Conservation (phyloP, 2,329 filamentous ascomycete species). For the Ascochyta clinopodiicola region DNA sequence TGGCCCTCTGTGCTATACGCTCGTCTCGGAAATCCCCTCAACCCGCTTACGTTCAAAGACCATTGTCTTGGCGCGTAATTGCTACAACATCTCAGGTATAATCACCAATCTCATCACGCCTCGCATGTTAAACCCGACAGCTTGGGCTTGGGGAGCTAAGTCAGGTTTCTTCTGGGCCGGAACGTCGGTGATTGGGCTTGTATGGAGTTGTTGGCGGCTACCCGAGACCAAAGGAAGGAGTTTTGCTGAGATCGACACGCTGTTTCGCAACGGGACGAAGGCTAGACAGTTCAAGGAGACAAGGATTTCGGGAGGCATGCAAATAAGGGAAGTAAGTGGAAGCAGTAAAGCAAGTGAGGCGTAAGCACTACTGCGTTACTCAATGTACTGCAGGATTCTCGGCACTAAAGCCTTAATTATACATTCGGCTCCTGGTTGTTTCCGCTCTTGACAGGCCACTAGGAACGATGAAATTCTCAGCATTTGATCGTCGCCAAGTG, state of each 20-base stretch:
- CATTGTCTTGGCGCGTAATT: slow-evolving; percentile 77
- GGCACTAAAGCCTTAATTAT: too few species aligned
- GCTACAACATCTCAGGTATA: slow-evolving; percentile 78
- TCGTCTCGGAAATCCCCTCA: slow-evolving; percentile 82
- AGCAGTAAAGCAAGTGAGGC: neutral
- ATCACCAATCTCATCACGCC: slow-evolving; percentile 83
- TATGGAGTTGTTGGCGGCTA: slow-evolving; percentile 78
- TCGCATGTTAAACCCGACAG: slow-evolving; percentile 44
- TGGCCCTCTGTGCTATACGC: slow-evolving; percentile 61
- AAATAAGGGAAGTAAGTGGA: neutral
- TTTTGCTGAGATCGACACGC: slow-evolving; percentile 80
- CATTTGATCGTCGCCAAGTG: too few species aligned
- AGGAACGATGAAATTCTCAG: too few species aligned
- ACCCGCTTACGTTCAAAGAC: slow-evolving; percentile 86
- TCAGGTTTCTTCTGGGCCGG: slow-evolving; percentile 85
- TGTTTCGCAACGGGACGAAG: slow-evolving; percentile 67
- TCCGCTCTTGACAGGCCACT: too few species aligned
- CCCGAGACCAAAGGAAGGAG: slow-evolving; percentile 79
- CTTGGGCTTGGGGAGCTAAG: slow-evolving; percentile 85
- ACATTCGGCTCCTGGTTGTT: too few species aligned
- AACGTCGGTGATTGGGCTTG: slow-evolving; percentile 74
- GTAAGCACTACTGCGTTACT: neutral
- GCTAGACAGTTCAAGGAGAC: slow-evolving; percentile 26
- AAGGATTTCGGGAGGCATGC: neutral
- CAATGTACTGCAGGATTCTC: neutral